Percentiles rank a stretch among this genome's conserved stretches.
phyloP scores from a whole-genome alignment of 805 yeast species.

The Lipomyces sp. region DNA sequence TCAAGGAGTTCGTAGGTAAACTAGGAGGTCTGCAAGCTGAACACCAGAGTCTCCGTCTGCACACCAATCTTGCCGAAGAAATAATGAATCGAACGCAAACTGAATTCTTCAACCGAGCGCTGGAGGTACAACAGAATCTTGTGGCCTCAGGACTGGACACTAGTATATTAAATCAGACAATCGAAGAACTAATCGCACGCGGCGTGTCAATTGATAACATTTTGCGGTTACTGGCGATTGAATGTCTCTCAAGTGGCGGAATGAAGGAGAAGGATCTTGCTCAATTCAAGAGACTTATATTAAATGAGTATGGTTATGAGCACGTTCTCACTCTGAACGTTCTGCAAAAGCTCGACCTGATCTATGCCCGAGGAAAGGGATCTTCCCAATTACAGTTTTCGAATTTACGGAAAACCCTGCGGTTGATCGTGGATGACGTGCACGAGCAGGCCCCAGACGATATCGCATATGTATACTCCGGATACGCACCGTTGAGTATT shows the following conservation, averaged over 20 bases:
- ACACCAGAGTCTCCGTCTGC: conserved; percentile 71
- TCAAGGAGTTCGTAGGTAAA: conserved; percentile 72
- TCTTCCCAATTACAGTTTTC: conserved; percentile 50
- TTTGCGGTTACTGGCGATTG: conserved; percentile 59
- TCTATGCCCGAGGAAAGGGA: conserved; percentile 45
- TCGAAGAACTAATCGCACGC: conserved; percentile 58
- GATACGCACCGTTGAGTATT: conserved; percentile 75
- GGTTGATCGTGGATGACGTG: conserved; percentile 43
- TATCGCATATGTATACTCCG: conserved; percentile 73
- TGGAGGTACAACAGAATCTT: conserved; percentile 73
- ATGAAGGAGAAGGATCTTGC: conserved; percentile 67
- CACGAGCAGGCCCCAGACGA: conserved; percentile 51
- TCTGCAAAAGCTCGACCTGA: conserved; percentile 55
- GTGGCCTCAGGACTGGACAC: conserved; percentile 57
- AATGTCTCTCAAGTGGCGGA: conserved; percentile 70
- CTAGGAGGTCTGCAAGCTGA: conserved; percentile 67
- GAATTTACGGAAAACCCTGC: conserved; percentile 53
- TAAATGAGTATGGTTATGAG: conserved; percentile 68
- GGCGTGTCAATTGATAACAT: conserved; percentile 52
- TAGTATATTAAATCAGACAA: conserved; percentile 47
- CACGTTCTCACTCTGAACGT: conserved; percentile 55
- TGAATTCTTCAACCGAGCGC: conserved; percentile 50
- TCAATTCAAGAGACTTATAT: conserved; percentile 57
- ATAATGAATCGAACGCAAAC: conserved; percentile 37
- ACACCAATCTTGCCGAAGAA: conserved; percentile 37